Evolutionary conservation across 78 protist genomes (phyloP), one percentile per base, ranked within the genome.

Genomic region (Pelomyxa schiedti): DNA sequence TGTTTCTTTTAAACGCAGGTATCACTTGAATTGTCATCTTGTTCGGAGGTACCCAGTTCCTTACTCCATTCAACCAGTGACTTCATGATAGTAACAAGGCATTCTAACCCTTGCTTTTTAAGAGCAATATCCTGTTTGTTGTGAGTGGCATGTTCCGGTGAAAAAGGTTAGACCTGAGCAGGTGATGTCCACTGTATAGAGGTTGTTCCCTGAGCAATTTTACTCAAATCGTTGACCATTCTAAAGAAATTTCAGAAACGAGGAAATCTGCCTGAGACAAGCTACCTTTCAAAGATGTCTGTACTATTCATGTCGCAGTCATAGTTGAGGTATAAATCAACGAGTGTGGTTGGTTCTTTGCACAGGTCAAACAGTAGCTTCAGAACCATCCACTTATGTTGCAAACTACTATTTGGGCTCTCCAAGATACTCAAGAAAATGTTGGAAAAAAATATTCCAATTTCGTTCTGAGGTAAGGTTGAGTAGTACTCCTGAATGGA

Each of bases 251-350:
- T 42, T 9, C 35, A 71, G 30, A 36, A 32, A 8, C 22, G 8
- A 16, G 8, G 38, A 26, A 7, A 74, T n/a, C 3, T 38, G 38
- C 35, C 16, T 58, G 22, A 36, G 7, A 66, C 8, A 41, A 2
- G 47, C 43, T 42, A 36, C 47, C 71, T 28, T 58, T 88, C 94
- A 78, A 90, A 87, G 28, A 96, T 77, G 71, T 94, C 90, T 28
- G 42, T 74, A n/a, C 69, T 30, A 22, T 72, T n/a, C 42, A 93
- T 7, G 68, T 79, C 94, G 75, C 99, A 94, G 85, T 96, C 99
- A 84, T 96, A 96, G 84, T 96, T 96, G 68, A 95, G 74, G 68
- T 82, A 96, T 8, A 94, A 72, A 36, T 93, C 97, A 6, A 90
- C 84, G 29, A 96, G 5, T 4, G 86, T 83, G 76, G 90, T 95